Evolutionary conservation across 805 yeast species (phyloP), one percentile per base, ranked within the genome.

Genomic region (Wickerhamiella nectarea): DNA sequence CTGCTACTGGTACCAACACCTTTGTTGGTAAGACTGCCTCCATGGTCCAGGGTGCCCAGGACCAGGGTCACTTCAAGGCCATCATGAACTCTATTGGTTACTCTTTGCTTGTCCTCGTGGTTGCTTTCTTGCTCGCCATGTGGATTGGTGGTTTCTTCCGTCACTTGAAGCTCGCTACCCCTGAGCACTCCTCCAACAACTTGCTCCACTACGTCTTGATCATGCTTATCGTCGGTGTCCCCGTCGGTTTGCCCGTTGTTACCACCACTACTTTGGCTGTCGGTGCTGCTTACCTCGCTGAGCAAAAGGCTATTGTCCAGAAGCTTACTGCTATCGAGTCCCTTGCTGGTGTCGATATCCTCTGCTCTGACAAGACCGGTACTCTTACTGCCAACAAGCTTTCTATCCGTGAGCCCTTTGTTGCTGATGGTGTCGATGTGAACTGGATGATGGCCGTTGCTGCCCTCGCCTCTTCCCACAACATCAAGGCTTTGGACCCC

Each of bases 181-280:
- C 64, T 36, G 65, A 60, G 55, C 48, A 53, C 58, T 47, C 56
- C 29, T 52, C 58, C 26, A 54, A 57, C 55, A 58, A 55, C 57
- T 78, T 86, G 72, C 75, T 86, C 69, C 79, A 94, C 75, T 82
- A 80, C 80, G 78, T 94, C 61, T 72, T 86, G 66, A 94, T 93
- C 61, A 82, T 86, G 66, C 81, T 94, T 72, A 85, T 86, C 70
- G 78, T 86, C 60, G 95, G 95, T 84, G 95, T 86, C 60, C 95
- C 95, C 67, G 95, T 86, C 61, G 95, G 95, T 84, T 76, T 85
- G 68, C 95, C 95, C 66, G 95, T 94, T 67, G 95, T 85, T 64
- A 94, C 87, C 60, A 85, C 95, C 74, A 85, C 95, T 62, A 85
- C 95, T 66, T 81, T 85, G 85, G 95, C 95, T 68, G 95, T 86